Evolutionary conservation across 2,329 filamentous ascomycete genomes (phyloP).

Genomic region (Bipolaris victoriae): DNA sequence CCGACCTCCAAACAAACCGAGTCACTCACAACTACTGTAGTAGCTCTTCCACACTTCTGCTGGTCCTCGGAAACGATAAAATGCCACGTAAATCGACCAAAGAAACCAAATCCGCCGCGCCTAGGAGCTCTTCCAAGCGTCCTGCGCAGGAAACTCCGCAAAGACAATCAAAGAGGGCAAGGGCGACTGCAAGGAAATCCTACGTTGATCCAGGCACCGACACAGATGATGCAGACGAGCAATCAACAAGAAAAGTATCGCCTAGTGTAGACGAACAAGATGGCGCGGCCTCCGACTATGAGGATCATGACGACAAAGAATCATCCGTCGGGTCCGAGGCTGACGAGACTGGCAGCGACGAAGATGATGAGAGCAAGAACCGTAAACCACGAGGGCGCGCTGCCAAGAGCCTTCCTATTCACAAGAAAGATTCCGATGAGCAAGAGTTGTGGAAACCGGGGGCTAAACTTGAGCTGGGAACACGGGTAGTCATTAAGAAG

Average conservation of each 20-base stretch:
- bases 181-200: constrained; percentile 40
- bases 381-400: constrained; percentile 24
- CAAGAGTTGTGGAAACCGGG: constrained; percentile 64
- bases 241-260: constrained; percentile 17
- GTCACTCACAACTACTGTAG: constrained; percentile 6
- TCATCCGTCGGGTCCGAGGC: constrained; percentile 40
- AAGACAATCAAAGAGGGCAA: constrained; percentile 46
- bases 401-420: constrained; percentile 28
- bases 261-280: constrained; percentile 46
- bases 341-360: constrained; percentile 40
- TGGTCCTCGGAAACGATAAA: neutral
- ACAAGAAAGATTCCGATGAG: constrained; percentile 42
- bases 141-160: constrained; percentile 39
- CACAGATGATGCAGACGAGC: constrained; percentile 24
- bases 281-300: constrained; percentile 50
- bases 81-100: constrained; percentile 44
- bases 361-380: constrained; percentile 38
- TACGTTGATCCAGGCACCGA: constrained; percentile 44
- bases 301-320: constrained; percentile 47
- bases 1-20: constrained; percentile 15
- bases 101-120: constrained; percentile 19
- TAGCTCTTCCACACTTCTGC: neutral
- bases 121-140: constrained; percentile 45
- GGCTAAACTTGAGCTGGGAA: constrained; percentile 64
- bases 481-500: constrained; percentile 66